Conservation (phyloP, 345 rosid species). For the Atalantia buxifolia region DNA sequence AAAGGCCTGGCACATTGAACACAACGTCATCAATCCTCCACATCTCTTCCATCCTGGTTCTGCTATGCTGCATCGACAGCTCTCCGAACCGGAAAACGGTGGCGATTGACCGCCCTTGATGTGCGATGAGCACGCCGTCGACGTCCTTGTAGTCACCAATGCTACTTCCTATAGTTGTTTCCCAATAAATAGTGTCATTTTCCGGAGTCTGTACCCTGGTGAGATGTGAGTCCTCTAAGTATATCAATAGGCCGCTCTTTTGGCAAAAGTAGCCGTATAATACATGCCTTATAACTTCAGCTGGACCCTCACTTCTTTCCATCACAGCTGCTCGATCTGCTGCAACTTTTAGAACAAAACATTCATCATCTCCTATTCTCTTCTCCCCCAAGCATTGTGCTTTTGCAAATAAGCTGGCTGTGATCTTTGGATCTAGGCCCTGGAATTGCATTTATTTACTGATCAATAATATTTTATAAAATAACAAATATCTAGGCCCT, state of each 20-base stretch:
- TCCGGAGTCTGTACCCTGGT: constrained; percentile 68
- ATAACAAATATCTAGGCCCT: neutral
- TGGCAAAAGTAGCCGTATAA: constrained; percentile 94
- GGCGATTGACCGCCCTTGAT: constrained; percentile 82
- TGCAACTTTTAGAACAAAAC: constrained; percentile 82
- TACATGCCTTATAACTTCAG: constrained; percentile 86
- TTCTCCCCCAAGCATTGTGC: constrained; percentile 90
- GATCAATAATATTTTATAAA: neutral
- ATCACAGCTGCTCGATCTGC: constrained; percentile 74
- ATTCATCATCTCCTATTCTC: constrained; percentile 73
- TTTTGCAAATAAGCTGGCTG: constrained; percentile 70
- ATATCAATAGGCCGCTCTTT: constrained; percentile 76
- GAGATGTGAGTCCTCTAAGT: constrained; percentile 87
- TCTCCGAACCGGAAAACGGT: constrained; percentile 86
- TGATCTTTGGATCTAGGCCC: constrained; percentile 89
- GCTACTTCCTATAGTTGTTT: constrained; percentile 88
- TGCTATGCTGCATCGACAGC: constrained; percentile 59
- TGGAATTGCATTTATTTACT: constrained; percentile 20
- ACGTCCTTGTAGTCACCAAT: constrained; percentile 83
- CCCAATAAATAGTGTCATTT: constrained; percentile 70
- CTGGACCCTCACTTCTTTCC: constrained; percentile 85
- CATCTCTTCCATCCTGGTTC: constrained; percentile 85
- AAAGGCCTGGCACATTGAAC: constrained; percentile 84
- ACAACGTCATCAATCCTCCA: constrained; percentile 96
- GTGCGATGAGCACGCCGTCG: constrained; percentile 76